Percentiles rank a stretch among this genome's conserved stretches.
Conservation (phyloP, 2,329 filamentous ascomycete genomes). For the Ascochyta clinopodiicola region DNA sequence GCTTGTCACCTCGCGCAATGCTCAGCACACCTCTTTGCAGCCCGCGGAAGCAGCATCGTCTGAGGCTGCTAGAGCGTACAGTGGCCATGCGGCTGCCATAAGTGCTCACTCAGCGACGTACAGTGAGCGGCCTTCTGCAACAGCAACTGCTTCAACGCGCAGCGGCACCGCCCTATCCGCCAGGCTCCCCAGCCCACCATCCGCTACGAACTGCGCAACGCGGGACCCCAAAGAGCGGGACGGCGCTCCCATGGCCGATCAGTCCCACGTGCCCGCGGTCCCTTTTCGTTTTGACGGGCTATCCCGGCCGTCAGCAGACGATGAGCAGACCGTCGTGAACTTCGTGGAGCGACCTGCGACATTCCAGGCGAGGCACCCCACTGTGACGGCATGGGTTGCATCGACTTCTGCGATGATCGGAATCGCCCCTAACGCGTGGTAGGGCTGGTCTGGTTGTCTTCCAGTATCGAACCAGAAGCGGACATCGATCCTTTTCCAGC, state of each 20-base stretch:
- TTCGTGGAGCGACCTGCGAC: slow-evolving; percentile 1
- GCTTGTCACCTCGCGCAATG: slow-evolving; percentile 25
- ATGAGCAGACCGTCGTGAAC: slow-evolving; percentile 16
- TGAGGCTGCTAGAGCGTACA: slow-evolving; percentile 18
- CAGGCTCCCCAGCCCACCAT: slow-evolving; percentile 14
- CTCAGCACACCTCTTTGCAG: slow-evolving; percentile 21
- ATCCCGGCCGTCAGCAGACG: slow-evolving; percentile 21
- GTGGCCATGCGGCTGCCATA: slow-evolving; percentile 7
- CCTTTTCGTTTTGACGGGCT: slow-evolving; percentile 19
- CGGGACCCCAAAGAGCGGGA: slow-evolving; percentile 21
- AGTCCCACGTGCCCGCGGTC: slow-evolving; percentile 26
- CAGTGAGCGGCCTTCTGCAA: slow-evolving; percentile 6
- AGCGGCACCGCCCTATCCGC: slow-evolving; percentile 23
- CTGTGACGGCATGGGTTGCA: slow-evolving; percentile 27
- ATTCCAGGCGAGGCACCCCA: slow-evolving; percentile 5
- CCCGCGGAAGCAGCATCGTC: slow-evolving; percentile 14
- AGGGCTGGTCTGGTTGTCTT: slow-evolving; percentile 6
- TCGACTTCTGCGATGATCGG: slow-evolving; percentile 10
- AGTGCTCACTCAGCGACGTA: slow-evolving; percentile 22
- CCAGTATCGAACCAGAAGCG: slow-evolving; percentile 2
- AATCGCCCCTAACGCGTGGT: slow-evolving; percentile 1
- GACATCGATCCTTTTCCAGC: slow-evolving; percentile 1
- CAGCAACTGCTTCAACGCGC: slow-evolving; percentile 16
- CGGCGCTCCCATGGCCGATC: slow-evolving; percentile 23
- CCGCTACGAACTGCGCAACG: slow-evolving; percentile 15